Evolutionary conservation across 768 basidiomycete species (phyloP), one percentile per base, ranked within the genome.

Genomic region (Podaxis rugospora): DNA sequence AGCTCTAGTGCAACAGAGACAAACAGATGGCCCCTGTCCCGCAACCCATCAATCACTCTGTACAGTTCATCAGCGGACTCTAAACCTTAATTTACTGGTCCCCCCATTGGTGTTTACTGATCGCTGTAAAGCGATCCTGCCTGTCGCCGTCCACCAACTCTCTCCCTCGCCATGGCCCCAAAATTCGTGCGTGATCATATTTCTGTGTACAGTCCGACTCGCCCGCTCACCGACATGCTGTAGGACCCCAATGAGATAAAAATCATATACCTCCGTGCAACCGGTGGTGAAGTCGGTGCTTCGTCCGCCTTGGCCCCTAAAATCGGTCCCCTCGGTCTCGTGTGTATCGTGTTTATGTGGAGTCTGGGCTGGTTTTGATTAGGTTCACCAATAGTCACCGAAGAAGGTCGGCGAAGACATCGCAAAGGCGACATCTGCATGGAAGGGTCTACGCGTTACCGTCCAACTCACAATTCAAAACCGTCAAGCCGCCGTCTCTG

Each of bases 391-490:
- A 53, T 68, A 98, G 97, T 98, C 97, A 62, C 97, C 97, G 69
- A 99, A 99, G 83, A 98, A 98, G 83, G 97, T 99, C 78, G 97
- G 97, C 79, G 97, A 99, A 93, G 97, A 99, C 80, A 99, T 99
- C 74, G 97, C 97, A 69, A 99, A 99, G 77, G 96, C 96, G 61
- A 99, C 97, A 63, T 85, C 88, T 51, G 89, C 88, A 74, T 99
- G 97, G 97, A 99, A 99, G 79, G 97, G 97, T 81, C 93, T 98
- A 73, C 93, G 95, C 64, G 96, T 99, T 62, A 98, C 97, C 66
- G 95, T 98, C 66, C 94, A 98, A 77, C 87, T 98, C 63, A 98
- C 96, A 62, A 98, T 98, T 77, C 97, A 98, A 85, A 99, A 99
- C 80, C 94, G 97, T 77, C 97, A 99, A 87, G 97, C 97, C 58